phyloP scores from a whole-genome alignment of 163 green algal genomes.

The Chlorella variabilis region DNA sequence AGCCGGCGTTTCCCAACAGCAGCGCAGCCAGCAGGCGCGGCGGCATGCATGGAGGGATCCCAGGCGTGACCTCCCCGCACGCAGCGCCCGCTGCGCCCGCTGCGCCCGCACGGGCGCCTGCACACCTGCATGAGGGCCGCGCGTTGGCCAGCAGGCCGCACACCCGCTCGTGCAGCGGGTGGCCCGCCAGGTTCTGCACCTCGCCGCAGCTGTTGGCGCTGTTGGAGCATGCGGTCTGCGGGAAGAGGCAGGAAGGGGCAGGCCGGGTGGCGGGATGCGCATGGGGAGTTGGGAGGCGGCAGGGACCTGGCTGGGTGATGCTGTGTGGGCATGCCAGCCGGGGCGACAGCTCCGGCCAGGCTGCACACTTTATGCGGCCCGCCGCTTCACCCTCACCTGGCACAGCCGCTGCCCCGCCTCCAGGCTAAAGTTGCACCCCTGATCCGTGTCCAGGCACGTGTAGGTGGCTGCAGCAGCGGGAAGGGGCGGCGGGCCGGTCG shows the following conservation, averaged over 20 bases:
- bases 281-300: background rate
- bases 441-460: background rate
- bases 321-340: background rate
- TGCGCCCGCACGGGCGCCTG: too few relatives aligned
- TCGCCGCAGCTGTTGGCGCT: background rate
- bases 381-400: too few relatives aligned
- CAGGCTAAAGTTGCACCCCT: constrained; percentile 4
- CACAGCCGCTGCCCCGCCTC: background rate
- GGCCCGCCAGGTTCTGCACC: background rate
- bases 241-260: background rate
- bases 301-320: too few relatives aligned
- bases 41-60: too few relatives aligned
- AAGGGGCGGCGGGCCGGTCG: too few relatives aligned
- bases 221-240: constrained; percentile 10
- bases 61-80: too few relatives aligned
- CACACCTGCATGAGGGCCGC: constrained; percentile 6
- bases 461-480: background rate
- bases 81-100: too few relatives aligned
- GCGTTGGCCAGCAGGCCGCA: constrained; percentile 15
- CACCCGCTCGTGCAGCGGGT: constrained; percentile 1
- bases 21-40: too few relatives aligned
- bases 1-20: too few relatives aligned
- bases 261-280: too few relatives aligned
- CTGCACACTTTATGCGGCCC: too few relatives aligned
- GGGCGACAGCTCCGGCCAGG: too few relatives aligned